These are phyloP conservation scores for Saccharum officinarum DNA, from an alignment of 176 grass and related monocot genomes.

Conservation along the genomic window DNA sequence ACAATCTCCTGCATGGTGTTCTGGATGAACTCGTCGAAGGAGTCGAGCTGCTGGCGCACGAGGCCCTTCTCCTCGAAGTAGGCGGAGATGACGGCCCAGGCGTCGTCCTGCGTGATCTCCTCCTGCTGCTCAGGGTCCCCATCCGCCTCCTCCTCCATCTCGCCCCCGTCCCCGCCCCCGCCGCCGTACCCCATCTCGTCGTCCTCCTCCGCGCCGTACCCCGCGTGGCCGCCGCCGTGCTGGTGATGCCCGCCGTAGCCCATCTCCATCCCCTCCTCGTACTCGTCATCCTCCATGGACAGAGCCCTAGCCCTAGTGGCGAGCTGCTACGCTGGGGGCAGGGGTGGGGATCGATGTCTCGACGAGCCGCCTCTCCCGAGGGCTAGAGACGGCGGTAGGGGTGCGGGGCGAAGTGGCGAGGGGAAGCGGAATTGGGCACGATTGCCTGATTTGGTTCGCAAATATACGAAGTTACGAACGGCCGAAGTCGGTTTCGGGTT, in stretches of 20 bases:
- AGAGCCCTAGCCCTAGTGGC: conserved; percentile 19
- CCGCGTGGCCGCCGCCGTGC: conserved; percentile 24
- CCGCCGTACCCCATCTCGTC: conserved; percentile 27
- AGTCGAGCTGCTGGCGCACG: conserved; percentile 92
- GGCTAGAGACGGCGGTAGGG: background rate
- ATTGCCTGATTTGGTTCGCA: background rate
- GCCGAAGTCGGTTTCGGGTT: background rate
- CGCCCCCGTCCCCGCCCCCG: conserved; percentile 19
- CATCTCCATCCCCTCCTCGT: conserved; percentile 64
- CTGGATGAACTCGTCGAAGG: conserved; percentile 98
- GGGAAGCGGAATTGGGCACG: background rate
- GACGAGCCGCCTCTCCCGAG: conserved; percentile 9
- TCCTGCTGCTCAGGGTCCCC: conserved; percentile 49
- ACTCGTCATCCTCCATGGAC: conserved; percentile 63
- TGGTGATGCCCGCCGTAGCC: conserved; percentile 47
- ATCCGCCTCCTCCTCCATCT: conserved; percentile 60
- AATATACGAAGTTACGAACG: background rate
- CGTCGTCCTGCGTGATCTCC: conserved; percentile 92
- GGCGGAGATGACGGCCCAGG: conserved; percentile 94
- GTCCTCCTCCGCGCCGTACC: conserved; percentile 53
- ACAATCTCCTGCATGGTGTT: conserved; percentile 99
- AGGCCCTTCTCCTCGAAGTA: conserved; percentile 99
- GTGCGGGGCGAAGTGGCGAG: background rate
- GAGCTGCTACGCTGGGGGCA: background rate
- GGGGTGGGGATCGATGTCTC: background rate